Conservation (phyloP, 768 basidiomycete species). For the Rhodocollybia butyracea region DNA sequence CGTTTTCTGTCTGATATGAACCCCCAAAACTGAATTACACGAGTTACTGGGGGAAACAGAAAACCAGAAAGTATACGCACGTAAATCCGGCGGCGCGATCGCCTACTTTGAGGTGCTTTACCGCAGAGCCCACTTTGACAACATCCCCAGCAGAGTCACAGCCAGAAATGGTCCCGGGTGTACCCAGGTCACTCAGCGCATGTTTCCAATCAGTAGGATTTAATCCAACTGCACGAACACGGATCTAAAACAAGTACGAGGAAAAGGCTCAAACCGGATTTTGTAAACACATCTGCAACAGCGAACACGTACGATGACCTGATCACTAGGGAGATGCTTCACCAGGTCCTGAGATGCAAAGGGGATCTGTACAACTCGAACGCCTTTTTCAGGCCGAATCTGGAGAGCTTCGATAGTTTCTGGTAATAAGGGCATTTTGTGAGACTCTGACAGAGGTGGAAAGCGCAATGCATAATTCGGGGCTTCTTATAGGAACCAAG, state of each 20-base stretch:
- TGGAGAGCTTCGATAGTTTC: constrained; percentile 3
- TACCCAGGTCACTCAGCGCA: neutral
- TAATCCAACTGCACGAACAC: constrained; percentile 6
- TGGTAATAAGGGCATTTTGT: too few species aligned
- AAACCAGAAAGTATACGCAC: neutral
- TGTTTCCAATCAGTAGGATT: constrained; percentile 8
- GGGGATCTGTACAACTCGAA: neutral
- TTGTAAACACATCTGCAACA: neutral
- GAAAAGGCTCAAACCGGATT: neutral
- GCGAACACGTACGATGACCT: neutral
- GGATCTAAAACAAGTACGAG: neutral
- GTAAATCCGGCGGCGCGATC: constrained; percentile 6
- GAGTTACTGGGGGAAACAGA: neutral
- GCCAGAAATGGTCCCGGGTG: neutral
- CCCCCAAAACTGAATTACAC: neutral
- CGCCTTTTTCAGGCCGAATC: neutral
- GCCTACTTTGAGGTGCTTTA: constrained; percentile 7
- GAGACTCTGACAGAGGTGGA: too few species aligned
- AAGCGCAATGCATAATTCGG: too few species aligned
- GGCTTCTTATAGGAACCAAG: too few species aligned
- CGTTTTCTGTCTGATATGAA: constrained; percentile 1
- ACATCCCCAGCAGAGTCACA: constrained; percentile 6
- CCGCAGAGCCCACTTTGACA: constrained; percentile 6
- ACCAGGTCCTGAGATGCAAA: constrained; percentile 4
- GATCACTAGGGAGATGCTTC: constrained; percentile 3